Evolutionary conservation across 2,329 filamentous ascomycete species (phyloP), one percentile per base, ranked within the genome.

Genomic region (Thielaviopsis punctulata): DNA sequence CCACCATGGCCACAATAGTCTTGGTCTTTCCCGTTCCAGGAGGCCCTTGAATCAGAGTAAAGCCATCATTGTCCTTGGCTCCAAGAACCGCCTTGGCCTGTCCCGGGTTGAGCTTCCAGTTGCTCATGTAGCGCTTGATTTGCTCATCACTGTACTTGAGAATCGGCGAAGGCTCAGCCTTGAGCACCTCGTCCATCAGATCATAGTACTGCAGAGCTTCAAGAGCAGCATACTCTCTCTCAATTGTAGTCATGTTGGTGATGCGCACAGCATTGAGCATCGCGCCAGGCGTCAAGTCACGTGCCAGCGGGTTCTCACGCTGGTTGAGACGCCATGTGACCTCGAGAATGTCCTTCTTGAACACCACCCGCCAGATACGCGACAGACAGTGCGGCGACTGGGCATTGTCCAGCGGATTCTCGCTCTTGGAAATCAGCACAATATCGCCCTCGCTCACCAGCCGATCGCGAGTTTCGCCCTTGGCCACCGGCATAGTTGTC

Each of bases 11-110:
- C 52, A 94, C 79, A 56, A 98, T 98, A 0, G 92, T 98, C 65
- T 98, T 98, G 0, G 92, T 98, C 69, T 98, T 98, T 62, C 90
- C 92, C 3, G 92, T 95, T 65, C 92, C 92, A 1, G 92, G 92
- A 49, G 92, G 92, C 52, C 84, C 92, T 68, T 98, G 92, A 59
- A 98, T 88, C 56, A 98, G 71, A 2, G 92, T 96, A 62, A 98
- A 98, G 0, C 87, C 93, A 66, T 96, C 92, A 59, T 98, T 98
- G 61, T 94, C 89, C 53, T 89, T 77, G 12, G 89, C 90, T 51
- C 90, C 93, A 57, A 92, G 78, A 56, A 98, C 86, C 7, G 92
- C 92, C 64, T 86, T 85, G 3, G 90, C 87, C 63, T 98, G 92
- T 5, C 88, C 92, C 43, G 73, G 72, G 63, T 98, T 98, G 53